Evolutionary conservation across 2,329 filamentous ascomycete species (phyloP).

Genomic region (Alternaria arborescens): DNA sequence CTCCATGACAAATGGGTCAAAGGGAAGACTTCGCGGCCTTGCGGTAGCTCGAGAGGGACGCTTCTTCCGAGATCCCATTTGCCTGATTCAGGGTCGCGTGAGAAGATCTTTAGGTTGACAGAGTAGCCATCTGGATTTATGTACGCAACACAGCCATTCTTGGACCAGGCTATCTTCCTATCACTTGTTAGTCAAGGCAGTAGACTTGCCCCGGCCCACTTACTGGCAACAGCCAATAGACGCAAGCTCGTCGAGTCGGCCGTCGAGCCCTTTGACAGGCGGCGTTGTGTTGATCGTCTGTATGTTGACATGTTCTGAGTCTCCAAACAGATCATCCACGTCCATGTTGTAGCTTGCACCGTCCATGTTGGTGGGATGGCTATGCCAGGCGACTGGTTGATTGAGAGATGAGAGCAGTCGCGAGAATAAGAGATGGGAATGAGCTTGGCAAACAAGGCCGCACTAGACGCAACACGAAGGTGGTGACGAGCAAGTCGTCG

Average conservation of each 20-base stretch:
- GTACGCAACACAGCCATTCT: conserved; percentile 82
- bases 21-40: conserved; percentile 68
- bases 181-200: conserved; percentile 7
- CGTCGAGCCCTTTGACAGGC: conserved; percentile 71
- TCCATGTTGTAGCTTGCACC: conserved; percentile 48
- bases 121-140: conserved; percentile 75
- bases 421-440: conserved; percentile 5
- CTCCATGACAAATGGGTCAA: conserved; percentile 88
- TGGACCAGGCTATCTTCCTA: conserved; percentile 88
- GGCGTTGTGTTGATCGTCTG: conserved; percentile 63
- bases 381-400: neutral
- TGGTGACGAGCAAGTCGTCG: conserved; percentile 14
- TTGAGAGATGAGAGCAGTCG: conserved; percentile 2
- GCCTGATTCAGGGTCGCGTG: conserved; percentile 72
- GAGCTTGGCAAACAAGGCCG: conserved; percentile 6
- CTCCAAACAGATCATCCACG: conserved; percentile 58
- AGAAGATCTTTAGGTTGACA: conserved; percentile 77
- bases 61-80: conserved; percentile 80
- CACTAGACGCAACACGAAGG: neutral
- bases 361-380: conserved; percentile 60
- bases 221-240: conserved; percentile 83
- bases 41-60: conserved; percentile 70
- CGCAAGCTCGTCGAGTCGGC: conserved; percentile 79
- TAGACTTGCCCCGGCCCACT: conserved; percentile 46
- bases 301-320: conserved; percentile 66